Conservation (phyloP, 768 basidiomycete species). For the Hericium rajendrae region DNA sequence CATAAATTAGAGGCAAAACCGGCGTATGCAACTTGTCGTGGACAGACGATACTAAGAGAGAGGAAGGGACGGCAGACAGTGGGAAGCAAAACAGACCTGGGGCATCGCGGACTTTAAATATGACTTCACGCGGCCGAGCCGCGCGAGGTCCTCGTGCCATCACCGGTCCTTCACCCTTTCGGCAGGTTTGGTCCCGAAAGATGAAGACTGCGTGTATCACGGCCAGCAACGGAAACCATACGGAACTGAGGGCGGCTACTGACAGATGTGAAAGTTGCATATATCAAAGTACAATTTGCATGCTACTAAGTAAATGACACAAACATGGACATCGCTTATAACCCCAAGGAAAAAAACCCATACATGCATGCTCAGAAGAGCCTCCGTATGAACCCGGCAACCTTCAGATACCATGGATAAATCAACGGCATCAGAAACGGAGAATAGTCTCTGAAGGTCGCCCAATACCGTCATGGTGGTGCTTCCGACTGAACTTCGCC, state of each 20-base stretch:
- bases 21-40: background rate
- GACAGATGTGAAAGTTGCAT: background rate
- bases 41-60: background rate
- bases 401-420: constrained; percentile 14
- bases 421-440: background rate
- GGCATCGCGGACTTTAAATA: background rate
- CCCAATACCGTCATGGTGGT: constrained; percentile 13
- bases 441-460: constrained; percentile 10
- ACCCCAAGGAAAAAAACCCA: constrained; percentile 4
- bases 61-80: background rate
- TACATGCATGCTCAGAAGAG: constrained; percentile 5
- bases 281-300: background rate
- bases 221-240: background rate
- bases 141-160: no score
- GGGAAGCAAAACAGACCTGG: background rate
- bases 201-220: background rate
- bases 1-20: background rate
- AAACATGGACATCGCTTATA: background rate
- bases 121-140: background rate
- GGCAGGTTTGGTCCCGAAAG: no score
- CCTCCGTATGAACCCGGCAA: constrained; percentile 12
- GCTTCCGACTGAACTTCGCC: background rate
- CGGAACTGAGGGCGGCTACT: background rate
- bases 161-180: no score
- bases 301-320: background rate